Evolutionary conservation across 1,284 basidiomycete genomes (phyloP), one percentile per base, ranked within the genome.

Genomic region (Bjerkandera adusta): DNA sequence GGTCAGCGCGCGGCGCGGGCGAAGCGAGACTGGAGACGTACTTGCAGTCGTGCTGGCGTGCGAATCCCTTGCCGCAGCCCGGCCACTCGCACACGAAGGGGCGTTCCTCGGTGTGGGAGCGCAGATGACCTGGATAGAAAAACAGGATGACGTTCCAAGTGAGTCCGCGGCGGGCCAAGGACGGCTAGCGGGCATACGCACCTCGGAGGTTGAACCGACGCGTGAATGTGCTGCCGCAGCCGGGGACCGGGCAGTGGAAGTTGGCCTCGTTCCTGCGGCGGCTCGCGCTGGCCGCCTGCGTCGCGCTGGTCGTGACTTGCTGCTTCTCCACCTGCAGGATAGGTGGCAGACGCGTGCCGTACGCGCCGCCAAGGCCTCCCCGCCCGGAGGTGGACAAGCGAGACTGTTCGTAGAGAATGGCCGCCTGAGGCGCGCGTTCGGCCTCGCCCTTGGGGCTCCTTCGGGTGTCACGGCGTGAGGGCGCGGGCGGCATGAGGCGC

Each of bases 11-110:
- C 36, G 12, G 22, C 20, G 43, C 34, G 20, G 27, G 30, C 29
- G 21, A n/a, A 12, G 15, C 38, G 27, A 4, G 22, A 30, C 21
- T n/a, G 26, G 20, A 11, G 39, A 48, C 46, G 42, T 35, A 90
- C 82, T 96, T 96, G 85, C 93, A 96, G 66, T 97, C 94, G 66
- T 97, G 93, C 64, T 94, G 91, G 37, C 94, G 80, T 27, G 94
- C 94, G 63, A 97, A 97, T 20, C 91, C 85, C 64, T 97, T 97
- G 59, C 88, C 89, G 66, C 94, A 97, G 12, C 91, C 92, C 2
- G 91, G 89, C 79, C 89, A 94, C 49, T 89, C 83, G 65, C 94
- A 97, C 52, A 92, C 82, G 68, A 92, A 97, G 27, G 94, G 94
- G 48, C 92, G 76, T 68, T 97, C 92, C 65, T 96, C 93, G 21